A percentile compares a stretch with the other conserved stretches of the same genome.
phyloP scores from a whole-genome alignment of 257 asterid genomes.

The Salvia hispanica region DNA sequence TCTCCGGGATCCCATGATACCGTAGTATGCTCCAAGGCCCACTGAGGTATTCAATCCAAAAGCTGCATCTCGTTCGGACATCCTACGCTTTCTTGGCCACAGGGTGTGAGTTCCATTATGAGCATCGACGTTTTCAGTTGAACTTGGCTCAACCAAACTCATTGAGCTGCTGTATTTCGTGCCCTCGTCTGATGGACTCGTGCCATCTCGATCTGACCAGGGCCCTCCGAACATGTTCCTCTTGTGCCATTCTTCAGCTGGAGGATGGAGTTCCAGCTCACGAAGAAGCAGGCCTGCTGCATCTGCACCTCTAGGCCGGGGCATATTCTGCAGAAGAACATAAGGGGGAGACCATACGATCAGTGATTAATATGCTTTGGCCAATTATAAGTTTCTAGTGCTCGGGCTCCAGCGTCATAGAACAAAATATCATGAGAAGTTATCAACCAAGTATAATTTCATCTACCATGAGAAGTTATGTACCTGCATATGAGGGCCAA shows the following conservation, averaged over 20 bases:
- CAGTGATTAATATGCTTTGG: too few species aligned
- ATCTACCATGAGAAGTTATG: not conserved
- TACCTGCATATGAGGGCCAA: conserved; percentile 99
- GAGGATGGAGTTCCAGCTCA: conserved; percentile 98
- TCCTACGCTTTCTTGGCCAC: conserved; percentile 99
- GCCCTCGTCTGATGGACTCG: conserved; percentile 50
- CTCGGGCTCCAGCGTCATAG: not conserved
- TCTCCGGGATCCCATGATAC: conserved; percentile 98
- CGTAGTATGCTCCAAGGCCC: conserved; percentile 96
- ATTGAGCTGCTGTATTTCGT: conserved; percentile 44
- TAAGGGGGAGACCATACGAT: not conserved
- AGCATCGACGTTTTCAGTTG: conserved; percentile 55
- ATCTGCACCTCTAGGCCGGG: conserved; percentile 99
- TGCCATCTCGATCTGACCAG: conserved; percentile 85
- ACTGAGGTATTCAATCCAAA: conserved; percentile 93
- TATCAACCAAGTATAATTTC: not conserved
- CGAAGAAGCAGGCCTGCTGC: conserved; percentile 99
- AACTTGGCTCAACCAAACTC: too few species aligned
- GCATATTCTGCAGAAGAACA: conserved; percentile 74
- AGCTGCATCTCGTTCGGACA: conserved; percentile 99
- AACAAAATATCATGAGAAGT: not conserved
- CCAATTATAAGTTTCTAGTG: not conserved
- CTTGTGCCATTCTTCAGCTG: conserved; percentile 99
- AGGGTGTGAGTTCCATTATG: conserved; percentile 71
- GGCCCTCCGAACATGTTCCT: conserved; percentile 98